A percentile compares a stretch with the other conserved stretches of the same genome.
These are phyloP conservation scores for Tetracladium setigerum DNA, from an alignment of 495 filamentous ascomycete species.

Conservation along the genomic window DNA sequence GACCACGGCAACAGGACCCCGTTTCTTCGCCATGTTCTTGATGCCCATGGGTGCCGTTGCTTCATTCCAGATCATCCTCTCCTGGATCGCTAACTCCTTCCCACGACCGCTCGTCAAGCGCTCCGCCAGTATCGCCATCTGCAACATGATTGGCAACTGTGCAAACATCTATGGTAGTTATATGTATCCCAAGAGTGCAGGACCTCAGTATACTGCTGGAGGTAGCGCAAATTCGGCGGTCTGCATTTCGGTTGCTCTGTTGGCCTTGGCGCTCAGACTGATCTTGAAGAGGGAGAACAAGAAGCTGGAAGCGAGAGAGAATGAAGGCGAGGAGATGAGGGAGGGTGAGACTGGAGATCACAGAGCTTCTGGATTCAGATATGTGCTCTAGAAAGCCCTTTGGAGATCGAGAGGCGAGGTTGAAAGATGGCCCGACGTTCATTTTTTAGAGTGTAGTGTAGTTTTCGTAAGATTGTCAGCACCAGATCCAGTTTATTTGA, in stretches of 20 bases:
- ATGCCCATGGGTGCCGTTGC: constrained; percentile 42
- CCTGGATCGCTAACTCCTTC: constrained; percentile 47
- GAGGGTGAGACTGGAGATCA: too few relatives aligned
- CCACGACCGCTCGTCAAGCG: constrained; percentile 46
- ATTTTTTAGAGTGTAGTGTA: too few relatives aligned
- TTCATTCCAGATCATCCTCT: constrained; percentile 40
- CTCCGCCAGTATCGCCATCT: constrained; percentile 43
- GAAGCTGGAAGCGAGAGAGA: constrained; percentile 38
- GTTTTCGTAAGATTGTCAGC: too few relatives aligned
- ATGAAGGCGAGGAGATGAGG: constrained; percentile 7
- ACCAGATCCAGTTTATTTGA: too few relatives aligned
- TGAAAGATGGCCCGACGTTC: too few relatives aligned
- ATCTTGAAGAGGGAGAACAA: constrained; percentile 39
- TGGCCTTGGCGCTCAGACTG: constrained; percentile 36
- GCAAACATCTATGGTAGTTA: constrained; percentile 50
- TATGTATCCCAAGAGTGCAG: constrained; percentile 43
- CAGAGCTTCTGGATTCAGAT: constrained; percentile 2
- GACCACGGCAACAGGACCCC: constrained; percentile 34
- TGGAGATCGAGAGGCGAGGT: too few relatives aligned
- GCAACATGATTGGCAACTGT: constrained; percentile 46
- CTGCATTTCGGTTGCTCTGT: constrained; percentile 29
- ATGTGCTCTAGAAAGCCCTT: background rate
- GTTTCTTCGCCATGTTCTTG: constrained; percentile 44
- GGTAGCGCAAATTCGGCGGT: constrained; percentile 39
- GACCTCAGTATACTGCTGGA: constrained; percentile 40